A percentile compares a stretch with the other conserved stretches of the same genome.
phyloP scores from a whole-genome alignment of 2,329 filamentous ascomycete genomes.

The Huntiella savannae region DNA sequence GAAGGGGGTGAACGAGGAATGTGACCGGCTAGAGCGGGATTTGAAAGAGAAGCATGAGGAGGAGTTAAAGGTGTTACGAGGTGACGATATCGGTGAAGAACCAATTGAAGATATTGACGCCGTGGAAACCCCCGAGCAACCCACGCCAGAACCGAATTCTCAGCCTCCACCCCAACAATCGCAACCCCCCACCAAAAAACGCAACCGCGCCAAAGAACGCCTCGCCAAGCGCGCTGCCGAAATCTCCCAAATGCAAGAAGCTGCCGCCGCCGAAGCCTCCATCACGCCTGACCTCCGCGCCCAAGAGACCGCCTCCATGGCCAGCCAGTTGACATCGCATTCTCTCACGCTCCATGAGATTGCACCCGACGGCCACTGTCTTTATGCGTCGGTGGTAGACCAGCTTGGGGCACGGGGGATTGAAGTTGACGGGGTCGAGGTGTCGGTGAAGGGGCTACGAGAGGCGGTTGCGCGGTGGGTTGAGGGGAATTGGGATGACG shows the following conservation, averaged over 20 bases:
- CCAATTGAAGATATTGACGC: slow-evolving; percentile 11
- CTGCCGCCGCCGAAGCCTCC: slow-evolving; percentile 58
- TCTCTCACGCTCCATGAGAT: slow-evolving; percentile 60
- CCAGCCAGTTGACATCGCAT: slow-evolving; percentile 41
- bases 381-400: slow-evolving; percentile 82
- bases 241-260: slow-evolving; percentile 27
- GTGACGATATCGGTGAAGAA: background rate
- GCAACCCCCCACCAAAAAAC: slow-evolving; percentile 39
- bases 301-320: slow-evolving; percentile 53
- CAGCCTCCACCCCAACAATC: background rate
- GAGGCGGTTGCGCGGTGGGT: slow-evolving; percentile 63
- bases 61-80: slow-evolving; percentile 31
- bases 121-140: slow-evolving; percentile 11
- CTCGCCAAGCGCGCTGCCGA: slow-evolving; percentile 78
- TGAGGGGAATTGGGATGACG: slow-evolving; percentile 52
- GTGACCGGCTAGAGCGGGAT: slow-evolving; percentile 47
- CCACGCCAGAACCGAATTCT: slow-evolving; percentile 9
- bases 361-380: slow-evolving; percentile 77
- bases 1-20: slow-evolving; percentile 59
- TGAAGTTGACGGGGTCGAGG: background rate
- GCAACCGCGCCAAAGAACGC: slow-evolving; percentile 79
- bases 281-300: slow-evolving; percentile 54
- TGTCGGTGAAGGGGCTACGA: slow-evolving; percentile 30
- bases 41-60: slow-evolving; percentile 46
- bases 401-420: slow-evolving; percentile 32